Evolutionary conservation across 495 filamentous ascomycete genomes (phyloP).

Genomic region (Penicilliopsis zonata): DNA sequence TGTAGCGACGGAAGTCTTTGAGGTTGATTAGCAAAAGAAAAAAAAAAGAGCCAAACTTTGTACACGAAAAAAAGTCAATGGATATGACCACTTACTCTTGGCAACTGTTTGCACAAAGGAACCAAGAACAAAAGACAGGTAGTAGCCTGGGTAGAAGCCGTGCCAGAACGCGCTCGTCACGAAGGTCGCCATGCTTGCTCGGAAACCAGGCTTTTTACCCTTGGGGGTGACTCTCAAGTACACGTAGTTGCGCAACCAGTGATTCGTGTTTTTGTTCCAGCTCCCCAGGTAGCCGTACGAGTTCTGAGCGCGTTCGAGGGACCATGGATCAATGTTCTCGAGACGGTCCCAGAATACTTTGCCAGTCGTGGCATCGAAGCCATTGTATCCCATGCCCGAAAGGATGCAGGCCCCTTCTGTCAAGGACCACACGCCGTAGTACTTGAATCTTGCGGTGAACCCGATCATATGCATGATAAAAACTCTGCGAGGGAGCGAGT

Average conservation of each 20-base stretch:
- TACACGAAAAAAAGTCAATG: not conserved
- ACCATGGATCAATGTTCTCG: conserved; percentile 72
- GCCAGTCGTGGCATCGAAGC: conserved; percentile 70
- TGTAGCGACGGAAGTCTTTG: conserved; percentile 71
- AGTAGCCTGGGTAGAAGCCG: conserved; percentile 95
- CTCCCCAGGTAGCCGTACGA: conserved; percentile 73
- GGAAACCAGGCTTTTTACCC: conserved; percentile 92
- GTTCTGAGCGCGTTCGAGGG: conserved; percentile 83
- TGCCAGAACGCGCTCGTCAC: conserved; percentile 94
- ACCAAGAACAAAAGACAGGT: conserved; percentile 78
- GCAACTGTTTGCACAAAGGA: conserved; percentile 85
- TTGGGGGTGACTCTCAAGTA: conserved; percentile 92
- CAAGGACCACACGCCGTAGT: conserved; percentile 89
- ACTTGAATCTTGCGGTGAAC: conserved; percentile 72
- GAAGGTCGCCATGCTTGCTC: conserved; percentile 90
- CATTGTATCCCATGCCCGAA: conserved; percentile 87
- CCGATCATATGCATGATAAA: conserved; percentile 73
- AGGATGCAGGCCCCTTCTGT: conserved; percentile 94
- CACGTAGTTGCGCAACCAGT: conserved; percentile 91
- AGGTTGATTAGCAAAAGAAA: conserved; percentile 4
- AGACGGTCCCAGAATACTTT: conserved; percentile 82
- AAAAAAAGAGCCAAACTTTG: conserved; percentile 2
- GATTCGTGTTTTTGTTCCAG: conserved; percentile 99
- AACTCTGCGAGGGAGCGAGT: conserved; percentile 57
- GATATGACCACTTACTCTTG: conserved; percentile 68